These are phyloP conservation scores for Penicillium sp. DNA, from an alignment of 2,329 filamentous ascomycete genomes.

Conservation along the genomic window DNA sequence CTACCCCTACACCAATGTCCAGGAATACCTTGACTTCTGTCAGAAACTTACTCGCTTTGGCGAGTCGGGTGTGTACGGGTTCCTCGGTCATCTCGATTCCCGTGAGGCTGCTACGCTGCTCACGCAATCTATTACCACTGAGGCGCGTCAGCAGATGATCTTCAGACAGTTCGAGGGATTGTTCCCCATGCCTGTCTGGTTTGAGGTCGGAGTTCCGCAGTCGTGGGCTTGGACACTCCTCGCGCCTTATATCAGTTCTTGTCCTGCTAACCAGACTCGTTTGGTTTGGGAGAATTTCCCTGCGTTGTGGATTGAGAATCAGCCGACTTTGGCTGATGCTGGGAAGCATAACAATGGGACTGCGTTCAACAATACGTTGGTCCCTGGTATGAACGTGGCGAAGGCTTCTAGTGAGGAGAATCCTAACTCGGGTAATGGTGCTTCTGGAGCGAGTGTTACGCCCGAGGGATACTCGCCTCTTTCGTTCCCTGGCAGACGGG, in stretches of 20 bases:
- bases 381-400: constrained; percentile 32
- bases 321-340: constrained; percentile 62
- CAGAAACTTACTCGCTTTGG: constrained; percentile 83
- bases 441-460: constrained; percentile 65
- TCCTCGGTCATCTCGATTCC: constrained; percentile 74
- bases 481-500: constrained; percentile 70
- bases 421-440: constrained; percentile 52
- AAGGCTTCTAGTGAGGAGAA: constrained; percentile 45
- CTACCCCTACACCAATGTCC: constrained; percentile 74
- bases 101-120: constrained; percentile 73
- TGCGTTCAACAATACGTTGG: constrained; percentile 63
- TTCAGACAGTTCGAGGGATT: constrained; percentile 81
- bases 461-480: constrained; percentile 71
- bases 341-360: constrained; percentile 49
- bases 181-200: constrained; percentile 82
- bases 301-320: constrained; percentile 69
- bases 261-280: constrained; percentile 70
- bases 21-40: constrained; percentile 79
- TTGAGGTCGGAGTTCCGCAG: constrained; percentile 76
- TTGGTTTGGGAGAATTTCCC: constrained; percentile 86
- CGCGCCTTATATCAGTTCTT: constrained; percentile 77
- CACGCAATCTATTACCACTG: constrained; percentile 73
- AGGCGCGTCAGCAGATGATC: constrained; percentile 79
- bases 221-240: constrained; percentile 82
- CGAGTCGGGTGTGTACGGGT: constrained; percentile 78